Evolutionary conservation across 345 rosid species (phyloP).

Genomic region (Linum trigynum): DNA sequence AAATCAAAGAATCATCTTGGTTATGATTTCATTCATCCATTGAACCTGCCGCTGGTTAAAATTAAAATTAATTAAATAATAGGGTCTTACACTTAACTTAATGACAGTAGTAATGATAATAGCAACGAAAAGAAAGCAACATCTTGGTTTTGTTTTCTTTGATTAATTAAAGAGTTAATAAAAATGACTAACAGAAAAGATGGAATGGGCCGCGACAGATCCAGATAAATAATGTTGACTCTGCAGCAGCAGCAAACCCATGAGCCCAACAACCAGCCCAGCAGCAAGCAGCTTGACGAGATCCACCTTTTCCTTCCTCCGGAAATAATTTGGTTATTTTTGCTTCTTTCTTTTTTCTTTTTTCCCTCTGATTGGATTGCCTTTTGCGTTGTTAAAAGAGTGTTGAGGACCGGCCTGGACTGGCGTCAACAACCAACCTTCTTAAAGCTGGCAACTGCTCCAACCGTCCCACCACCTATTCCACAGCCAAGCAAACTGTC

Average conservation of each 20-base stretch:
- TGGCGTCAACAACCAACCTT: not conserved
- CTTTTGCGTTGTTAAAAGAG: not conserved
- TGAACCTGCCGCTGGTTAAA: too few relatives aligned
- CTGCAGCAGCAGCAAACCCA: not conserved
- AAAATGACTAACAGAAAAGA: too few relatives aligned
- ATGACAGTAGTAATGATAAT: too few relatives aligned
- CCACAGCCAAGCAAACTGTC: constrained; percentile 5
- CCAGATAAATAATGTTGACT: not conserved
- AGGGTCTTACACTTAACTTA: too few relatives aligned
- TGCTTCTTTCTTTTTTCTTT: not conserved
- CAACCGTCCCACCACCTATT: constrained; percentile 8
- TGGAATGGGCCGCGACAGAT: not conserved
- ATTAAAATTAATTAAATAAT: too few relatives aligned
- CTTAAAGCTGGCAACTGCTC: not conserved
- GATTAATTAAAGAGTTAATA: not conserved
- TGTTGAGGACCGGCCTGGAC: too few relatives aligned
- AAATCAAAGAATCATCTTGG: too few relatives aligned
- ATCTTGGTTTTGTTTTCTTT: too few relatives aligned
- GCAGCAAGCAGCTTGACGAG: too few relatives aligned
- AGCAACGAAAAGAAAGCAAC: too few relatives aligned
- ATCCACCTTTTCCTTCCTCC: not conserved
- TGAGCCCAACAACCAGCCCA: too few relatives aligned
- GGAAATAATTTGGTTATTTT: not conserved
- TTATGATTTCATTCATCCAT: too few relatives aligned
- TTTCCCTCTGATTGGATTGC: not conserved